Conservation (phyloP, 2,329 filamentous ascomycete species). For the Alternaria arborescens region DNA sequence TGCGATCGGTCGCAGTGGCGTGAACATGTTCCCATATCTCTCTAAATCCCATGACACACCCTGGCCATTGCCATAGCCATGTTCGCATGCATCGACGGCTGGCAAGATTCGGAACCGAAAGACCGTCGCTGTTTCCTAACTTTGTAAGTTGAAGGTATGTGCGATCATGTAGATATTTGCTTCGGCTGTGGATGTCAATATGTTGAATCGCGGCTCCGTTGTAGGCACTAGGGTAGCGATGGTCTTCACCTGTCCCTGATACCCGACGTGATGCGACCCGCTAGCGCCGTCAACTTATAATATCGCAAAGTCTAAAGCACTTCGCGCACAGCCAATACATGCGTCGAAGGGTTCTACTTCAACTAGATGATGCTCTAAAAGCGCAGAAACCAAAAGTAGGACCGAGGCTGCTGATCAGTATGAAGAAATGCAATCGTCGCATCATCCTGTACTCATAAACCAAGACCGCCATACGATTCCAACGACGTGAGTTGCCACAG, state of each 20-base stretch:
- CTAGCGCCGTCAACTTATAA: background rate
- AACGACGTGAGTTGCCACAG: too few species aligned
- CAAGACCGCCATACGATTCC: too few species aligned
- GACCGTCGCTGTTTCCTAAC: background rate
- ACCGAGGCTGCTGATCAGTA: too few species aligned
- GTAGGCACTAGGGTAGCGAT: background rate
- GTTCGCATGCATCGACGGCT: background rate
- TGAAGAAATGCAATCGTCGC: too few species aligned
- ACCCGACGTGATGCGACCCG: background rate
- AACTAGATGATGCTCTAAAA: background rate
- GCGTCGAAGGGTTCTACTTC: background rate
- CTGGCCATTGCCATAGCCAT: background rate
- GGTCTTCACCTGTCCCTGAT: background rate
- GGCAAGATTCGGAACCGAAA: background rate
- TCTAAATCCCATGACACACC: background rate
- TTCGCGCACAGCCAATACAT: background rate
- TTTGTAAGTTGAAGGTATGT: background rate
- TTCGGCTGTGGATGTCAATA: background rate
- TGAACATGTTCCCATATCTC: too few species aligned
- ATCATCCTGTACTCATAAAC: too few species aligned
- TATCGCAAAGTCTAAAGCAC: background rate
- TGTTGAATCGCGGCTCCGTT: background rate
- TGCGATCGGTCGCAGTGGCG: too few species aligned
- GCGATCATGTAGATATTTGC: background rate
- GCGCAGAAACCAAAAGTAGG: background rate